These are phyloP conservation scores for Aethionema arabicum DNA, from an alignment of 345 rosid genomes.

Conservation along the genomic window DNA sequence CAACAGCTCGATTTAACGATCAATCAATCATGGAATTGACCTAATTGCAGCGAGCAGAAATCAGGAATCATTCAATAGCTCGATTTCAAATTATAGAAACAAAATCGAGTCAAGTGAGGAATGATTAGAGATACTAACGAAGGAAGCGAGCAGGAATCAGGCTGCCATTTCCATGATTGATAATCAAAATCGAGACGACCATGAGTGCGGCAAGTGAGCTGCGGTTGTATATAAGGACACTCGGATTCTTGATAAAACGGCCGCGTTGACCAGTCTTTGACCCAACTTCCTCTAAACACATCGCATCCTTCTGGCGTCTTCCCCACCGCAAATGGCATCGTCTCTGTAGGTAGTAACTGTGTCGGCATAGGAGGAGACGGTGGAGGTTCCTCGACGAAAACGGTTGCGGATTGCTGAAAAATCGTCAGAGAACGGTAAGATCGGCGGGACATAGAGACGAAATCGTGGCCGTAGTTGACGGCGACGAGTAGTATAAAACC, in stretches of 20 bases:
- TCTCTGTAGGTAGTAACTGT: background rate
- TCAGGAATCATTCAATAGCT: no score
- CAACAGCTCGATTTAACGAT: conserved; percentile 18
- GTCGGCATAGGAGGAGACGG: conserved; percentile 21
- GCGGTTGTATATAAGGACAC: conserved; percentile 92
- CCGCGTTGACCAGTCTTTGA: conserved; percentile 54
- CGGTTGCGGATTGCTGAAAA: conserved; percentile 5
- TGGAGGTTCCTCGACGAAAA: conserved; percentile 10
- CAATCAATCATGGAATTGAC: background rate
- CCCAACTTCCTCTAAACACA: conserved; percentile 75
- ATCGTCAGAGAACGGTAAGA: conserved; percentile 40
- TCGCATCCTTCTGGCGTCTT: conserved; percentile 65
- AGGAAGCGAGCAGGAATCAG: conserved; percentile 78
- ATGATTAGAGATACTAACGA: conserved; percentile 42
- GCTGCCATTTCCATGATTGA: conserved; percentile 87
- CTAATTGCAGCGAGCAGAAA: background rate
- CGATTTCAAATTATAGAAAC: background rate
- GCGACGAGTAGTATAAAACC: conserved; percentile 62
- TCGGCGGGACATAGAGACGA: conserved; percentile 51
- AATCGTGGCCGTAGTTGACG: conserved; percentile 64
- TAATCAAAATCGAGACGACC: conserved; percentile 71
- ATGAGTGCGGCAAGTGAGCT: conserved; percentile 77
- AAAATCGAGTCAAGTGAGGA: background rate
- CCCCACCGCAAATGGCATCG: conserved; percentile 35
- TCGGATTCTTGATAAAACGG: conserved; percentile 73